These are phyloP conservation scores for Pisolithus microcarpus DNA, from an alignment of 768 basidiomycete species.

Conservation along the genomic window DNA sequence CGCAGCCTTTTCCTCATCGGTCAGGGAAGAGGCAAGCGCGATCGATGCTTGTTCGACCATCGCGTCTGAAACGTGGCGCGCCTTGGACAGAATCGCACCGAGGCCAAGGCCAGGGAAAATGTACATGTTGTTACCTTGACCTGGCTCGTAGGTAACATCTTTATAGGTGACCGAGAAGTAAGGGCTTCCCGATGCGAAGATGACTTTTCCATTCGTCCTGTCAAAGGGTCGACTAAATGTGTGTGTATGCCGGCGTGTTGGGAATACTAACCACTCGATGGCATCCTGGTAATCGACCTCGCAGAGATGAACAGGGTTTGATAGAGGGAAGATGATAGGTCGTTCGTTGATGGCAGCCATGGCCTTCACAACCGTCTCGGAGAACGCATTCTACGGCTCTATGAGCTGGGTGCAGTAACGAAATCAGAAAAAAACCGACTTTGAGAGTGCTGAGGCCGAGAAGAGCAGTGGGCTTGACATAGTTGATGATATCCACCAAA, in stretches of 20 bases:
- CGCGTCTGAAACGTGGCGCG: slow-evolving; percentile 53
- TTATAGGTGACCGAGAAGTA: slow-evolving; percentile 48
- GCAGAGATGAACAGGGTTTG: slow-evolving; percentile 58
- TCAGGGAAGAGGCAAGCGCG: slow-evolving; percentile 52
- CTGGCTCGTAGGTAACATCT: slow-evolving; percentile 49
- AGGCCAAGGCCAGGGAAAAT: slow-evolving; percentile 59
- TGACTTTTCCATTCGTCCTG: slow-evolving; percentile 57
- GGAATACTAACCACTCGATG: slow-evolving; percentile 40
- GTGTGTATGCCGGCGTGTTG: not conserved
- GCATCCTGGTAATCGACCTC: slow-evolving; percentile 60
- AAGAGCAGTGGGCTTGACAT: slow-evolving; percentile 72
- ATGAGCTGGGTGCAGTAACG: not conserved
- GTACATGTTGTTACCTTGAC: slow-evolving; percentile 81
- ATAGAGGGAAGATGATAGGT: slow-evolving; percentile 80
- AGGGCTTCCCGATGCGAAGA: slow-evolving; percentile 71
- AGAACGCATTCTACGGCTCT: slow-evolving; percentile 45
- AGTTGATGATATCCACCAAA: slow-evolving; percentile 58
- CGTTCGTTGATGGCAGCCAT: slow-evolving; percentile 60
- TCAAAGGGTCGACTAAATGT: not conserved
- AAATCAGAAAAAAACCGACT: slow-evolving; percentile 7
- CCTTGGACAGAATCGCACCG: slow-evolving; percentile 52
- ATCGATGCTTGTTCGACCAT: slow-evolving; percentile 67
- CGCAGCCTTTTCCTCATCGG: slow-evolving; percentile 44
- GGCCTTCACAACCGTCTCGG: slow-evolving; percentile 48
- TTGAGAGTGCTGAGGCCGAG: slow-evolving; percentile 62